Evolutionary conservation across 2,329 filamentous ascomycete species (phyloP), one percentile per base, ranked within the genome.

Genomic region (Dactylellina parvicollis): DNA sequence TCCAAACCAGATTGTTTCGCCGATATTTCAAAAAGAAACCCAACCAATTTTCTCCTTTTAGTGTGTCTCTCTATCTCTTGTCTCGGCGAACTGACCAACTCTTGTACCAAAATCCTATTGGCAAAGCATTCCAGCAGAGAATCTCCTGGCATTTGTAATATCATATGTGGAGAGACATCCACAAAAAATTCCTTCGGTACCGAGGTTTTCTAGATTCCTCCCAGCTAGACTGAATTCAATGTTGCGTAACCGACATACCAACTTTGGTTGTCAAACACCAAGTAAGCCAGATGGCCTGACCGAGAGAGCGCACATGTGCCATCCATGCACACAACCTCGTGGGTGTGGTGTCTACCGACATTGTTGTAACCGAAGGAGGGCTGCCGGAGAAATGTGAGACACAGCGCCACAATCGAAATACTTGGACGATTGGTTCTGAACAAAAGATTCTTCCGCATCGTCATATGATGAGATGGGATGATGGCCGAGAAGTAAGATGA

Each of bases 1-100:
- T 49, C 26, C 20, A 55, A 60, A 62, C 57, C 16, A 28, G 47
- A 55, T 9, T 71, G 49, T 70, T 54, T 61, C 55, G 55, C 55
- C 55, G 56, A 62, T 52, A 40, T 71, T 44, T 24, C 49, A 54
- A 56, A 18, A 18, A 47, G 18, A 3, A 18, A 18, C 18, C 44
- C 44, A 49, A 40, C 57, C 28, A 32, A 34, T 24, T 30, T 34
- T 5, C 10, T 30, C 36, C 16, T 20, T 46, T 36, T 65, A 36
- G 47, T 30, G 24, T 46, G 47, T 59, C 52, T 67, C 47, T 67
- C 44, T 44, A n/a, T 20, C 4, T n/a, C 42, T n/a, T 67, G 62
- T 67, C 52, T 67, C 62, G 59, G 30, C 46, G 42, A 40, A 38
- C 38, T 50, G 22, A 47, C 49, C 20, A 20, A 46, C 30, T 8